Evolutionary conservation across 495 filamentous ascomycete species (phyloP), one percentile per base, ranked within the genome.

Genomic region (Entonaema liquescens): DNA sequence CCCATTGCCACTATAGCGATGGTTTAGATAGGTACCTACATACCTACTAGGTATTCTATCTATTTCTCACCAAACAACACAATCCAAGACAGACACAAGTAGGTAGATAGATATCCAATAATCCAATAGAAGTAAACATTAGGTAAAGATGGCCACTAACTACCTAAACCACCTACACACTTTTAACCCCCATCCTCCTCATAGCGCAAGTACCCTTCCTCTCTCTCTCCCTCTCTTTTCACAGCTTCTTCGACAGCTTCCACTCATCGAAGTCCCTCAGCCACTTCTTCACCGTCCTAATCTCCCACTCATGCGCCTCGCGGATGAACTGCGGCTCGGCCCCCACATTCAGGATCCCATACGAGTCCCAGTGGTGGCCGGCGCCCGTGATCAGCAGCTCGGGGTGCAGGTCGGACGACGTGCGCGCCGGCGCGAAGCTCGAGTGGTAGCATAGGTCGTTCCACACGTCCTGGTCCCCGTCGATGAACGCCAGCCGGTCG

Each of bases 311-410:
- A 75, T 85, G 83, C 42, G 83, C 83, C 70, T 85, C 78, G 25
- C 78, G 72, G 59, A 85, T 84, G 68, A 83, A 85, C 54, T 83
- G 78, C 8, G 82, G 83, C 76, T 85, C 83, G 19, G 77, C 81
- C 9, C 67, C 71, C 0, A 85, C 74, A 62, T 85, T 71, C 49
- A 76, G 33, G n/a, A 84, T 83, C 11, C 83, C 83, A 42, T 69
- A 76, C 36, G 77, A 80, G 67, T 85, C 83, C 83, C 83, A 85
- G 63, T 85, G 83, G 69, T 85, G 83, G 8, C 83, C 83, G 1
- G 78, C 76, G 12, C 82, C 82, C 1, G 80, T 74, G 52, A 85
- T 83, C 42, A 85, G 63, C 19, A 79, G 73, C 62, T 81, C 78
- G 1, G 82, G 83, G 47, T 82, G 75, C 13, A 82, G 70, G 62